A percentile compares a stretch with the other conserved stretches of the same genome.
Evolutionary conservation across 192 early-diverging fungal species (phyloP).

Genomic region (Polychytrium aggregatum): DNA sequence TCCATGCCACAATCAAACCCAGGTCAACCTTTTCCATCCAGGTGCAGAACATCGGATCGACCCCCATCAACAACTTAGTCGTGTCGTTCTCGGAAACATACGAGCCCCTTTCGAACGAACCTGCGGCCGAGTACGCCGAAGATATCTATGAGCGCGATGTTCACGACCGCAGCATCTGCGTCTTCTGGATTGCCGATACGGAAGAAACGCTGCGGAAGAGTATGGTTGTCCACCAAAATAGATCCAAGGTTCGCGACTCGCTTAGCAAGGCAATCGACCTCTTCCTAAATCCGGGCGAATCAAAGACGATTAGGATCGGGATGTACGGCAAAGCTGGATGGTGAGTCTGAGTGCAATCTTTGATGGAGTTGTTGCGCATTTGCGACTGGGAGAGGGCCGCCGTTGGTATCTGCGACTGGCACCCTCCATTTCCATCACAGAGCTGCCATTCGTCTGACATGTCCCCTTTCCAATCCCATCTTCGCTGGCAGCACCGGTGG

Average conservation of each 20-base stretch:
- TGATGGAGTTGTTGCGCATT: conserved; percentile 10
- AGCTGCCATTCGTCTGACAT: too few species aligned
- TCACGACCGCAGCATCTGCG: conserved; percentile 34
- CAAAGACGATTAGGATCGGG: conserved; percentile 39
- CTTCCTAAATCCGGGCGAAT: conserved; percentile 38
- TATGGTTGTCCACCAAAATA: neutral
- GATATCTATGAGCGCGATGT: conserved; percentile 71
- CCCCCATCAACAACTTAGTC: conserved; percentile 57
- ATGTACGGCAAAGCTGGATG: conserved; percentile 63
- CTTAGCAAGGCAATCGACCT: conserved; percentile 20
- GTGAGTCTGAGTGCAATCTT: conserved; percentile 18
- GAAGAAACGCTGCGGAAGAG: conserved; percentile 8
- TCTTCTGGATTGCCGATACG: conserved; percentile 25
- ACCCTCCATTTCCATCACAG: too few species aligned
- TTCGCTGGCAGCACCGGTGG: conserved; percentile 63
- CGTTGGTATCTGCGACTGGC: too few species aligned
- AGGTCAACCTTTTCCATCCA: conserved; percentile 51
- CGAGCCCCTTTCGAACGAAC: conserved; percentile 29
- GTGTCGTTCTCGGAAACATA: conserved; percentile 26
- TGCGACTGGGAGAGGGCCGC: too few species aligned
- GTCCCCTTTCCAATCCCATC: too few species aligned
- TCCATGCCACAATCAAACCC: neutral
- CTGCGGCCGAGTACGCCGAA: conserved; percentile 34
- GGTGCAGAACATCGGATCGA: conserved; percentile 66
- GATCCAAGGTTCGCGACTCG: conserved; percentile 12